Conservation (phyloP, 176 grass and related monocot genomes). For the Aegilops longissima region DNA sequence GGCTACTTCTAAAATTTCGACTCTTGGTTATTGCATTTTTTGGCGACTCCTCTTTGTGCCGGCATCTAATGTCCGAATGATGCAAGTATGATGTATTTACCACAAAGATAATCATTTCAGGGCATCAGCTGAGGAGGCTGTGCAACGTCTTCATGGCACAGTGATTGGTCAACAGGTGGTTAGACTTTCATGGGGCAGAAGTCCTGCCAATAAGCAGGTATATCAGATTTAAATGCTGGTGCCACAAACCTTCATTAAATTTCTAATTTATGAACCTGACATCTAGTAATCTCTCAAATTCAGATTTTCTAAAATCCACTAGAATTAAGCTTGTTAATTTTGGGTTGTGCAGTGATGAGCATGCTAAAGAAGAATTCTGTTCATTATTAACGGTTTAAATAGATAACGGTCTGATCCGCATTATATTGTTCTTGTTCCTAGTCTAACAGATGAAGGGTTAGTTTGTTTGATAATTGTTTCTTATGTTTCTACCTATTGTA, state of each 20-base stretch:
- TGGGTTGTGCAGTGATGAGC: background rate
- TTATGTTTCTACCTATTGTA: slow-evolving; percentile 2
- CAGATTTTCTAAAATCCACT: background rate
- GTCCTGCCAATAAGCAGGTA: slow-evolving; percentile 87
- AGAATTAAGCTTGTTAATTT: background rate
- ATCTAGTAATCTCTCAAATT: background rate
- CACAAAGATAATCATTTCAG: slow-evolving; percentile 38
- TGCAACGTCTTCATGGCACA: slow-evolving; percentile 92
- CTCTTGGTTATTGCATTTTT: background rate
- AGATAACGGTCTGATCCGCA: background rate
- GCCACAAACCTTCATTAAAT: background rate
- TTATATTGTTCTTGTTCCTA: slow-evolving; percentile 12
- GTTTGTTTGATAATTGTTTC: slow-evolving; percentile 13
- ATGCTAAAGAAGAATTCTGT: slow-evolving; percentile 9
- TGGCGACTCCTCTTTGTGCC: background rate
- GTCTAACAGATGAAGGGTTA: slow-evolving; percentile 2
- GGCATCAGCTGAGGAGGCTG: slow-evolving; percentile 91
- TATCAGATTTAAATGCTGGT: slow-evolving; percentile 11
- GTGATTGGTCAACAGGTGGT: slow-evolving; percentile 90
- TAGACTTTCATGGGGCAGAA: slow-evolving; percentile 97
- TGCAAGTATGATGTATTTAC: slow-evolving; percentile 2
- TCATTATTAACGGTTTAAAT: background rate
- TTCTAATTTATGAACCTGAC: background rate
- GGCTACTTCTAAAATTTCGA: background rate
- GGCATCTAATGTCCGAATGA: slow-evolving; percentile 4